Percentiles rank a stretch among this genome's conserved stretches.
Conservation (phyloP, 2,329 filamentous ascomycete species). For the Verruconis gallopava region DNA sequence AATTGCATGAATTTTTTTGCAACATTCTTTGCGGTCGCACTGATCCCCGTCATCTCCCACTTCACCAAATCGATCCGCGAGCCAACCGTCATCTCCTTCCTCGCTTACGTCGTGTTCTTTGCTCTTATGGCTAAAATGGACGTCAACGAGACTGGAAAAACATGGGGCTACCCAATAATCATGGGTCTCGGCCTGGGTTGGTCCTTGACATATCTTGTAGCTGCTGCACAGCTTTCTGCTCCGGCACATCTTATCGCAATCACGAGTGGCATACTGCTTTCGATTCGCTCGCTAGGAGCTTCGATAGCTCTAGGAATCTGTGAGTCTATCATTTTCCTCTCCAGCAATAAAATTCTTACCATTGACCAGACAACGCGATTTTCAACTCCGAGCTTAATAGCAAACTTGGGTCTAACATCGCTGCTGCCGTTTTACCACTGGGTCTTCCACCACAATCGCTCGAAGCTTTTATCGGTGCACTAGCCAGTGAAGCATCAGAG, state of each 20-base stretch:
- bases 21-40: not conserved
- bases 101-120: not conserved
- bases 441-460: not conserved
- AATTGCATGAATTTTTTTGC: not conserved
- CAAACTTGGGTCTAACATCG: not conserved
- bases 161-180: not conserved
- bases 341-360: not conserved
- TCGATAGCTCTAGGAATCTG: not conserved
- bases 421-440: not conserved
- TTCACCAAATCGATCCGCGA: not conserved
- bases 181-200: not conserved
- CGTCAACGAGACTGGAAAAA: not conserved
- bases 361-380: not conserved
- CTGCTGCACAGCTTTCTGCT: not conserved
- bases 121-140: not conserved
- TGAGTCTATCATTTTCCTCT: not conserved
- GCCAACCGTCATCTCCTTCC: not conserved
- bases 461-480: not conserved
- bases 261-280: not conserved
- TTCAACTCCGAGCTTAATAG: not conserved
- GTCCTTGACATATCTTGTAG: slow-evolving; percentile 1
- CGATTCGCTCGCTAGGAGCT: not conserved
- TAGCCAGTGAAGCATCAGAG: not conserved
- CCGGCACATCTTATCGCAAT: not conserved
- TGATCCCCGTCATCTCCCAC: not conserved